Percentiles rank a stretch among this genome's conserved stretches.
These are phyloP conservation scores for Arthroderma sp. DNA, from an alignment of 2,329 filamentous ascomycete genomes.

Conservation along the genomic window DNA sequence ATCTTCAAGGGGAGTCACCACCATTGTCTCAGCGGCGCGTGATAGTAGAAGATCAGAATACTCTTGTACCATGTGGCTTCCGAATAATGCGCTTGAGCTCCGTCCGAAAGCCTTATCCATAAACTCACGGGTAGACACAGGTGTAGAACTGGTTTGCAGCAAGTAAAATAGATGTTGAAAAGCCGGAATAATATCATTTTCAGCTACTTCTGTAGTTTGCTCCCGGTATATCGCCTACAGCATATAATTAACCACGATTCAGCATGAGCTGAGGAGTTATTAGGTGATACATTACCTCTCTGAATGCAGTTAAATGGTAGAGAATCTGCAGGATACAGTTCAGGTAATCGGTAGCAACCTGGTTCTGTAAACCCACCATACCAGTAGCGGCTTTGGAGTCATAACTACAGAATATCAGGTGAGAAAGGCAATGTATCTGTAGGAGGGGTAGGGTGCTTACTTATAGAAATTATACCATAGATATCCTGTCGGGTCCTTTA, in stretches of 20 bases:
- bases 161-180: slow-evolving; percentile 90
- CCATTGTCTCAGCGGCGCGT: slow-evolving; percentile 93
- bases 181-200: slow-evolving; percentile 82
- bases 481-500: slow-evolving; percentile 37
- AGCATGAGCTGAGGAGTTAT: too few species aligned
- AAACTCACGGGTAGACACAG: slow-evolving; percentile 82
- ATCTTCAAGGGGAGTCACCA: slow-evolving; percentile 81
- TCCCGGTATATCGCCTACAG: slow-evolving; percentile 85
- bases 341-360: slow-evolving; percentile 82
- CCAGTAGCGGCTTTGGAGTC: slow-evolving; percentile 99
- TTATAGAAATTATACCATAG: slow-evolving; percentile 36
- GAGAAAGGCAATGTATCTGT: slow-evolving; percentile 17
- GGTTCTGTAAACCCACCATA: slow-evolving; percentile 91
- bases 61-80: slow-evolving; percentile 97
- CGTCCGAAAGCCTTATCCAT: slow-evolving; percentile 86
- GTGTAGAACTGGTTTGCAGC: slow-evolving; percentile 68
- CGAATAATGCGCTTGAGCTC: slow-evolving; percentile 95
- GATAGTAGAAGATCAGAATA: slow-evolving; percentile 95
- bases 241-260: background rate
- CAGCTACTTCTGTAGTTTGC: slow-evolving; percentile 65
- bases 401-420: slow-evolving; percentile 47
- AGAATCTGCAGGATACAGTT: slow-evolving; percentile 74
- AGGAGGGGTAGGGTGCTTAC: slow-evolving; percentile 15
- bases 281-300: slow-evolving; percentile 48
- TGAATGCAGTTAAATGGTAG: slow-evolving; percentile 82